A percentile compares a stretch with the other conserved stretches of the same genome.
Conservation (phyloP, 139 green algal genomes). For the Auxenochlorella pyrenoidosa region DNA sequence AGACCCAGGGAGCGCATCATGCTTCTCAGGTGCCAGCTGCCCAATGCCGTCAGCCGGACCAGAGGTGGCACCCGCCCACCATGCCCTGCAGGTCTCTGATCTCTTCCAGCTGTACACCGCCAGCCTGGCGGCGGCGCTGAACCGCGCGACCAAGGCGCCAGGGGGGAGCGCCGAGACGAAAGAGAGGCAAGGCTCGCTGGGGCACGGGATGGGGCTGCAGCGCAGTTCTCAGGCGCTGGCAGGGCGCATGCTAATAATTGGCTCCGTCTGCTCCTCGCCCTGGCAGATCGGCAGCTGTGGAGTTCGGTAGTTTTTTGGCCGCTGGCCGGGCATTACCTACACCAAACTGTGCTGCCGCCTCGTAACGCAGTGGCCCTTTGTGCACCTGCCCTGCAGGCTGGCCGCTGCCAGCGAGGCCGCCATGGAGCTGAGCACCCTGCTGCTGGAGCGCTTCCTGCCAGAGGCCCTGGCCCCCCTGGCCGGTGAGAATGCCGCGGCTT, state of each 20-base stretch:
- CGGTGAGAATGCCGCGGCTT: background rate
- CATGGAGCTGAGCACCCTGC: slow-evolving; percentile 37
- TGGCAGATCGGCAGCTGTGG: too few species aligned
- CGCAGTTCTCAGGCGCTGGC: too few species aligned
- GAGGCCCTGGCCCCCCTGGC: slow-evolving; percentile 25
- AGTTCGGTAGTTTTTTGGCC: too few species aligned
- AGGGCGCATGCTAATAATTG: too few species aligned
- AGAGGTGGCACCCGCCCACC: background rate
- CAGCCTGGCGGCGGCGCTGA: slow-evolving; percentile 15
- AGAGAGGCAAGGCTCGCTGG: background rate
- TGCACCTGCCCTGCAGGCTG: background rate
- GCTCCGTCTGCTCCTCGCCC: too few species aligned
- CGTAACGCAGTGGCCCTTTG: background rate
- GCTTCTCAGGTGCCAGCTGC: too few species aligned
- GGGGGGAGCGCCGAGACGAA: background rate
- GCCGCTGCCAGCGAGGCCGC: slow-evolving; percentile 22
- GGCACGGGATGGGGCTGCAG: too few species aligned
- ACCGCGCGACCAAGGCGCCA: background rate
- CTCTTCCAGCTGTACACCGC: slow-evolving; percentile 16
- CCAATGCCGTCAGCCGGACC: too few species aligned
- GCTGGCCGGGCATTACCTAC: background rate
- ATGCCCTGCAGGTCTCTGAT: background rate
- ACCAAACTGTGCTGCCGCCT: background rate
- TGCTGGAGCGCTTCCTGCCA: slow-evolving; percentile 33
- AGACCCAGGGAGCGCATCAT: too few species aligned